A percentile compares a stretch with the other conserved stretches of the same genome.
These are phyloP conservation scores for Chiua virens DNA, from an alignment of 768 basidiomycete genomes.

Conservation along the genomic window DNA sequence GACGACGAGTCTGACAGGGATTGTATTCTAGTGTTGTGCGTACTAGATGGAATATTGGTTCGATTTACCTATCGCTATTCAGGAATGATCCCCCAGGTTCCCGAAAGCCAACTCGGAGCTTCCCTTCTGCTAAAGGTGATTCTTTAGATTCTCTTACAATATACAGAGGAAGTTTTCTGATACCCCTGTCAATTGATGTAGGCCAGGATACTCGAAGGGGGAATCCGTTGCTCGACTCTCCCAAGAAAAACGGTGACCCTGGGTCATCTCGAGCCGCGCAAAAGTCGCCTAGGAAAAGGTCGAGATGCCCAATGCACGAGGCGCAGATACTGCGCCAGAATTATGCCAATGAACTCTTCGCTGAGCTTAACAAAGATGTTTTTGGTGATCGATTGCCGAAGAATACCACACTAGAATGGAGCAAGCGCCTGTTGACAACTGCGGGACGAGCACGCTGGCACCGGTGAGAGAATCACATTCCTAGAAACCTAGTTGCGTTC, in stretches of 20 bases:
- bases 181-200: neutral
- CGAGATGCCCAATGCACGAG: conserved; percentile 28
- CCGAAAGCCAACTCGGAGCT: conserved; percentile 42
- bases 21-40: conserved; percentile 42
- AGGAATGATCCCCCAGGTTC: conserved; percentile 52
- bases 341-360: conserved; percentile 62
- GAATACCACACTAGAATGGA: conserved; percentile 64
- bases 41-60: neutral
- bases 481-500: neutral
- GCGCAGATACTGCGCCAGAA: conserved; percentile 41
- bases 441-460: conserved; percentile 71
- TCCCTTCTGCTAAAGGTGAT: conserved; percentile 6
- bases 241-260: conserved; percentile 5
- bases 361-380: conserved; percentile 55
- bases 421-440: conserved; percentile 60
- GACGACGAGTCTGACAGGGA: conserved; percentile 37
- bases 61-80: conserved; percentile 2
- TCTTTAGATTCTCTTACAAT: neutral
- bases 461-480: conserved; percentile 37
- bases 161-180: neutral
- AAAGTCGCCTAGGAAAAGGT: conserved; percentile 23
- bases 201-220: conserved; percentile 6
- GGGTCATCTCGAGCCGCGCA: neutral
- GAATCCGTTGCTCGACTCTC: conserved; percentile 8
- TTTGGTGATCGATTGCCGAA: conserved; percentile 56